Base-by-base conservation (phyloP, 2,329 filamentous ascomycete genomes). In the Monosporascus ibericus region DNA sequence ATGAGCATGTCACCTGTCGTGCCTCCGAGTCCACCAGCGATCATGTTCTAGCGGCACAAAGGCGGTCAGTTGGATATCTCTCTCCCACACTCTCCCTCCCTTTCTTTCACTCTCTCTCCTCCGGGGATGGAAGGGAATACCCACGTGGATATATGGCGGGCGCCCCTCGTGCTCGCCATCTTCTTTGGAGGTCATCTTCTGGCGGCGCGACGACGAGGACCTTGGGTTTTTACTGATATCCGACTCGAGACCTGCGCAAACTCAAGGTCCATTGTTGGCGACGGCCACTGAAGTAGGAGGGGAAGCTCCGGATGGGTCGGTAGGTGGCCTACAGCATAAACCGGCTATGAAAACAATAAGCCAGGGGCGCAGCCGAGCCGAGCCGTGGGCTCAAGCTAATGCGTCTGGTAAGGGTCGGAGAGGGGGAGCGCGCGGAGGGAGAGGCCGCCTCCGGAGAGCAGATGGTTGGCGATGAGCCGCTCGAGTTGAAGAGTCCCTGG, bases 1-100 rank as follows among this genome's bases (percentile, higher is more conserved):
- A 99, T 99, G 60, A 99, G 77, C 81, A 99, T 88, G 71, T 99
- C 94, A 54, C 95, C 94, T 52, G 88, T 95, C 17, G 89, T 92
- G 50, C 94, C 94, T 65, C 95, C 94, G 50, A 95, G 77, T 55
- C 92, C 94, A 65, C 94, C 94, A 36, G 94, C 94, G 65, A 99
- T 79, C 92, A 97, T 99, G 68, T 88, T 86, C 90, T 96, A 63
- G 55, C 53, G 54, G 56, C 51, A 57, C 49, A 22, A 40, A 50
- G 14, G 48, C 11, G 42, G 42, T 62, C 54, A 65, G 59, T 55
- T 44, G 58, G 50, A 30, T 14, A 3, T 34, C 30, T 34, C 30
- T 34, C 9, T 14, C 22, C 4, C 27, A 30, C 27, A 11, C 9
- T 30, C 9, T 14, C 30, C 2, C 30, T 34, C 30, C 0, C 30